These are phyloP conservation scores for Teratosphaeria gauchensis DNA, from an alignment of 2,329 filamentous ascomycete species.

Conservation along the genomic window DNA sequence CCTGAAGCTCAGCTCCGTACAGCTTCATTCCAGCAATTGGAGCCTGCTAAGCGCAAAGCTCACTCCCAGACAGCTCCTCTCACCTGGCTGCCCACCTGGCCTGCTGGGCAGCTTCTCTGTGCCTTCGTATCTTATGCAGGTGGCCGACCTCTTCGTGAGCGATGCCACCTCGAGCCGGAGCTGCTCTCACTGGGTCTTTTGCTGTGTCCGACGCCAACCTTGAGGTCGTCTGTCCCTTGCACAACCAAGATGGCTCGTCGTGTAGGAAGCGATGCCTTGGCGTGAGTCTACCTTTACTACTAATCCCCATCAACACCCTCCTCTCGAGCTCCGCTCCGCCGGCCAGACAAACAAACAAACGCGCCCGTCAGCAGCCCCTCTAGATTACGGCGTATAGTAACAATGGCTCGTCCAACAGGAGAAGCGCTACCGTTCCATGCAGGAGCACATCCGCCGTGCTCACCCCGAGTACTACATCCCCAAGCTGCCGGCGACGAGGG, in stretches of 20 bases:
- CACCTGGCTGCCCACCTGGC: neutral
- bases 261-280: slow-evolving; percentile 97
- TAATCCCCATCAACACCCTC: neutral
- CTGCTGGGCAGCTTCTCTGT: neutral
- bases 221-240: slow-evolving; percentile 92
- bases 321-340: slow-evolving; percentile 11
- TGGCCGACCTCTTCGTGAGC: slow-evolving; percentile 22
- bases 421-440: slow-evolving; percentile 96
- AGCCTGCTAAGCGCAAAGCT: neutral
- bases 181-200: slow-evolving; percentile 69
- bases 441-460: slow-evolving; percentile 95
- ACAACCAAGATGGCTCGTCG: slow-evolving; percentile 90
- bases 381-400: slow-evolving; percentile 14
- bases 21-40: too few species aligned
- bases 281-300: slow-evolving; percentile 41
- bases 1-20: too few species aligned
- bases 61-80: neutral
- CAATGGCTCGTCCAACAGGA: slow-evolving; percentile 49
- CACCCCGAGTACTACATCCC: slow-evolving; percentile 96
- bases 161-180: slow-evolving; percentile 79
- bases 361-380: neutral
- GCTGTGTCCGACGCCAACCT: slow-evolving; percentile 86
- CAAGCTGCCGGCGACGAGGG: slow-evolving; percentile 93
- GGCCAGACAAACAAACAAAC: neutral
- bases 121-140: neutral